Evolutionary conservation across 2,329 filamentous ascomycete species (phyloP).

Genomic region (Xylaria polymorpha): DNA sequence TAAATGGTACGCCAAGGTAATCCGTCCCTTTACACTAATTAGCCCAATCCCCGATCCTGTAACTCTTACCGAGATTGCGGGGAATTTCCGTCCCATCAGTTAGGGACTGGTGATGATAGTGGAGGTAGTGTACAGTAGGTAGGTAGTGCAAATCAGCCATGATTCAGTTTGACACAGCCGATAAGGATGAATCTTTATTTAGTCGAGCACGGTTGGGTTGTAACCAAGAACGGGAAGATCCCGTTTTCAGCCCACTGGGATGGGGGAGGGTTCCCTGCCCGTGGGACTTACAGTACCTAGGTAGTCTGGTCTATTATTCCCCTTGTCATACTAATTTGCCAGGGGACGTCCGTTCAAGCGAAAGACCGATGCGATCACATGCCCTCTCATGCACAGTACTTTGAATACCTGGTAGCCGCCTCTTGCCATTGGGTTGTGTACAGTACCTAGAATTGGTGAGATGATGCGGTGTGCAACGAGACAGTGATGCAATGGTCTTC

Average conservation of each 20-base stretch:
- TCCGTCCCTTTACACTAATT: neutral
- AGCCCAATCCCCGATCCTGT: neutral
- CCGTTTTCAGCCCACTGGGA: neutral
- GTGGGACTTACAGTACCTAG: neutral
- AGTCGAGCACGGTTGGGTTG: neutral
- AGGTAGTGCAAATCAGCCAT: neutral
- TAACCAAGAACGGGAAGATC: conserved; percentile 5
- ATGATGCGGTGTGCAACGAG: conserved; percentile 13
- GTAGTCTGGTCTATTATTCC: neutral
- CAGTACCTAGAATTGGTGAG: neutral
- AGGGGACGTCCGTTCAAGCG: neutral
- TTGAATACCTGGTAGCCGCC: conserved; percentile 1
- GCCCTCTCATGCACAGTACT: conserved; percentile 8
- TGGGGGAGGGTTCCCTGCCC: neutral
- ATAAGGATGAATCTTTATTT: conserved; percentile 13
- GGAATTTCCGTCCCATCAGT: neutral
- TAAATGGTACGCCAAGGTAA: conserved; percentile 1
- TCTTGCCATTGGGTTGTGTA: neutral
- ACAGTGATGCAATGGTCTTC: conserved; percentile 13
- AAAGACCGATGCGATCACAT: neutral
- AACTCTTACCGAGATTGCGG: conserved; percentile 10
- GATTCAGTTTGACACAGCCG: neutral
- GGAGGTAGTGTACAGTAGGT: too few species aligned
- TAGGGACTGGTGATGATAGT: too few species aligned
- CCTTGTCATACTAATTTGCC: neutral